These are phyloP conservation scores for Diospyros kaki DNA, from an alignment of 148 eudicot species.

Conservation along the genomic window DNA sequence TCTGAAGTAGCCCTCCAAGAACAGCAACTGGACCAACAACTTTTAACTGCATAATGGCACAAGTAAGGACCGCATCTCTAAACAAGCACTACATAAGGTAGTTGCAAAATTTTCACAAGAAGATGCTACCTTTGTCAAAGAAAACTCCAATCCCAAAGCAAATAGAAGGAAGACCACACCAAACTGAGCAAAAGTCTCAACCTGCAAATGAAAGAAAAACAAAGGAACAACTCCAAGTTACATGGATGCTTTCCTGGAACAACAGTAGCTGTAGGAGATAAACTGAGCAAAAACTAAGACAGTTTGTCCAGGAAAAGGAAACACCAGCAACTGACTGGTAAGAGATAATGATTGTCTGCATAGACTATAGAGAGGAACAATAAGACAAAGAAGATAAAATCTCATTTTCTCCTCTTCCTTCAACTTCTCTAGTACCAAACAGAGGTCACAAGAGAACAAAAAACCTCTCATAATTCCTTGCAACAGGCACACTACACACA, in stretches of 20 bases:
- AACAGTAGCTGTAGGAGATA: neutral
- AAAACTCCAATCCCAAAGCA: conserved; percentile 96
- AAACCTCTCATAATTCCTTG: neutral
- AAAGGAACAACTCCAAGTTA: conserved; percentile 12
- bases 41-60: conserved; percentile 60
- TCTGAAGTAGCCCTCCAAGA: conserved; percentile 94
- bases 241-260: neutral
- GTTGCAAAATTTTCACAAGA: conserved; percentile 5
- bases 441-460: neutral
- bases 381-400: too few relatives aligned
- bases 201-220: conserved; percentile 44
- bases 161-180: conserved; percentile 98
- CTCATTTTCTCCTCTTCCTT: too few relatives aligned
- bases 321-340: neutral
- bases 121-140: conserved; percentile 68
- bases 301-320: neutral
- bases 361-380: too few relatives aligned
- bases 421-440: too few relatives aligned
- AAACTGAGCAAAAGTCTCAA: conserved; percentile 98
- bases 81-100: neutral
- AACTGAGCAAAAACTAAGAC: neutral
- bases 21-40: conserved; percentile 97
- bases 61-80: conserved; percentile 11
- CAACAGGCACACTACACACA: neutral
- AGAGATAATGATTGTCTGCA: neutral